phyloP scores from a whole-genome alignment of 164 flowering plant species.

The Vitis rupestris region DNA sequence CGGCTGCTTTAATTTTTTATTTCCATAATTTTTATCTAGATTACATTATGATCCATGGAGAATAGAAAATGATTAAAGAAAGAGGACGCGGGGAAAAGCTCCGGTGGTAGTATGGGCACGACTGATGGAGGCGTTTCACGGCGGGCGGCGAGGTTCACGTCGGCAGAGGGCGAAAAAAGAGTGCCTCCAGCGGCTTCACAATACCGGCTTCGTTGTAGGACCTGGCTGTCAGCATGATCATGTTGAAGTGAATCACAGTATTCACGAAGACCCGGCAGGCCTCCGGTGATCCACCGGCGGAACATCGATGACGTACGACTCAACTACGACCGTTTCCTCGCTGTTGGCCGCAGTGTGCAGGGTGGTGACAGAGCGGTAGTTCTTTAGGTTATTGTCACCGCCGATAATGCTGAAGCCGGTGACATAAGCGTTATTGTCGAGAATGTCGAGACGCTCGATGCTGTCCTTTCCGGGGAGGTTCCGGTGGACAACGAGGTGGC shows the following conservation, averaged over 20 bases:
- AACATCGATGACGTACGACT: conserved; percentile 30
- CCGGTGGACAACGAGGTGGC: conserved; percentile 63
- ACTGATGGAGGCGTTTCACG: no score
- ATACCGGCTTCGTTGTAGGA: no score
- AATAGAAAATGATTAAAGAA: no score
- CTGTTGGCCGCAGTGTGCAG: conserved; percentile 18
- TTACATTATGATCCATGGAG: no score
- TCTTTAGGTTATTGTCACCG: conserved; percentile 35
- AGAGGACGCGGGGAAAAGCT: no score
- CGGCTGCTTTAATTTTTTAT: no score
- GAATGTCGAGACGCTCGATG: conserved; percentile 79
- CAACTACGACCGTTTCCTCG: conserved; percentile 24
- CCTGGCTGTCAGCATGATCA: background rate
- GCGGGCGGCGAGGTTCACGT: no score
- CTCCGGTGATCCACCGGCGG: conserved; percentile 27
- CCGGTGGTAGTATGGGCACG: no score
- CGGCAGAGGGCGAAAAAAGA: no score
- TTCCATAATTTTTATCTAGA: no score
- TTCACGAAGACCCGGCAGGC: conserved; percentile 33
- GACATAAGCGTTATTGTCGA: conserved; percentile 75
- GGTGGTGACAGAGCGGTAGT: conserved; percentile 33
- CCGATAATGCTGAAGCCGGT: conserved; percentile 76
- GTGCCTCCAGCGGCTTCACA: no score
- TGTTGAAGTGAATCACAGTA: conserved; percentile 30
- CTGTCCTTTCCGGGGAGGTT: conserved; percentile 68